Conservation (phyloP, 169 alveolate species). For the Perkinsus olseni region DNA sequence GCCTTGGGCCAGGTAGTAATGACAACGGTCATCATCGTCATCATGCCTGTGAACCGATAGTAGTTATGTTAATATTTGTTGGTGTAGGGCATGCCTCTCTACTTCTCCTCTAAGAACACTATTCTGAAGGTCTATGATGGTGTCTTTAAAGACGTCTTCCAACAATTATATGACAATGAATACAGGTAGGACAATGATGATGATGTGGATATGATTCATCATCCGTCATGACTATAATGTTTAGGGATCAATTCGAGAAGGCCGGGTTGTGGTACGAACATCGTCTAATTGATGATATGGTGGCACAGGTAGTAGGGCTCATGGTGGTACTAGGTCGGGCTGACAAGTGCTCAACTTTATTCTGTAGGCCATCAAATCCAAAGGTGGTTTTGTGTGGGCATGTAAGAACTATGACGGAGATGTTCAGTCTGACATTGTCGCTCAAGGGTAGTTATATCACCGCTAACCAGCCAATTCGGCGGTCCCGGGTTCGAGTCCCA, state of each 20-base stretch:
- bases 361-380: slow-evolving; percentile 59
- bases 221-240: background rate
- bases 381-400: slow-evolving; percentile 94
- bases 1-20: slow-evolving; percentile 45
- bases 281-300: slow-evolving; percentile 88
- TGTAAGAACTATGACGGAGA: slow-evolving; percentile 91
- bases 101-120: slow-evolving; percentile 79
- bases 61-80: background rate
- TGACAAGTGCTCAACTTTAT: too few relatives aligned
- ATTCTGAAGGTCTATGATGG: slow-evolving; percentile 82
- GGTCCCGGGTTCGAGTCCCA: too few relatives aligned
- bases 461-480: too few relatives aligned
- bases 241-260: slow-evolving; percentile 44
- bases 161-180: slow-evolving; percentile 61
- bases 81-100: slow-evolving; percentile 59
- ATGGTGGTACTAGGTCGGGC: background rate
- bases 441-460: slow-evolving; percentile 62
- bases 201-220: background rate
- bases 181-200: slow-evolving; percentile 32
- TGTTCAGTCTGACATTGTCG: slow-evolving; percentile 82
- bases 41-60: background rate
- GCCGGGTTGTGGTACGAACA: slow-evolving; percentile 72
- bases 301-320: slow-evolving; percentile 54
- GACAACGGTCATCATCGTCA: background rate
- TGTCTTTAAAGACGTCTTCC: slow-evolving; percentile 77